Evolutionary conservation across 2,329 filamentous ascomycete species (phyloP).

Genomic region (Microsporum audouinii): DNA sequence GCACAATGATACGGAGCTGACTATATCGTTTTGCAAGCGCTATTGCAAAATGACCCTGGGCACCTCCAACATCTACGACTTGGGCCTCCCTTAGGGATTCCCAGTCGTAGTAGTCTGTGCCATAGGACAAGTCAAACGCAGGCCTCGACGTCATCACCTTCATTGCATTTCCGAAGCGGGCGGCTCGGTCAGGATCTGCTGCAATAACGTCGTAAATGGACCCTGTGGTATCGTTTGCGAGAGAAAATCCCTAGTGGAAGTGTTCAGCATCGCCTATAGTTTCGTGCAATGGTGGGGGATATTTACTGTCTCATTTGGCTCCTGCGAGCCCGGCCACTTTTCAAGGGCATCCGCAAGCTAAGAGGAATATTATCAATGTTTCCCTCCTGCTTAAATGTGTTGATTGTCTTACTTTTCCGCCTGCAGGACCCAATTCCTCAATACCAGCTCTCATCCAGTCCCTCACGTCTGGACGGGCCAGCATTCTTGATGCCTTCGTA

Average conservation of each 20-base stretch:
- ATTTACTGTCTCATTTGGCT: neutral
- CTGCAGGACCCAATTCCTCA: conserved; percentile 9
- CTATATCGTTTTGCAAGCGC: neutral
- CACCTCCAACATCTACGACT: conserved; percentile 15
- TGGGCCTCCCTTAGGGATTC: conserved; percentile 8
- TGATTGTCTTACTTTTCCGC: conserved; percentile 5
- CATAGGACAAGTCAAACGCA: neutral
- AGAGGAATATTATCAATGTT: conserved; percentile 15
- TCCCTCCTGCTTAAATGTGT: neutral
- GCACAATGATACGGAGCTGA: neutral
- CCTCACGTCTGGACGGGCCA: conserved; percentile 5
- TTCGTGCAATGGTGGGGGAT: neutral
- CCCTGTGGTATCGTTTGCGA: conserved; percentile 7
- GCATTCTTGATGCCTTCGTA: conserved; percentile 8
- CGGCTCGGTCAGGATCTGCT: conserved; percentile 9
- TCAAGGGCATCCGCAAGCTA: neutral
- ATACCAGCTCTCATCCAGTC: conserved; percentile 9
- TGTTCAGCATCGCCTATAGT: conserved; percentile 20
- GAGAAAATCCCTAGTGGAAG: conserved; percentile 17
- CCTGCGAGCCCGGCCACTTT: neutral
- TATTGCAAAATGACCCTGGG: neutral
- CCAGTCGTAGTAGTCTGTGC: conserved; percentile 10
- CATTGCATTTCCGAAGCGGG: conserved; percentile 5
- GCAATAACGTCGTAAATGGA: conserved; percentile 10
- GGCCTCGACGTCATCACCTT: neutral